Base-by-base conservation (phyloP, 2,329 filamentous ascomycete species). In the Claviceps pazoutovae region DNA sequence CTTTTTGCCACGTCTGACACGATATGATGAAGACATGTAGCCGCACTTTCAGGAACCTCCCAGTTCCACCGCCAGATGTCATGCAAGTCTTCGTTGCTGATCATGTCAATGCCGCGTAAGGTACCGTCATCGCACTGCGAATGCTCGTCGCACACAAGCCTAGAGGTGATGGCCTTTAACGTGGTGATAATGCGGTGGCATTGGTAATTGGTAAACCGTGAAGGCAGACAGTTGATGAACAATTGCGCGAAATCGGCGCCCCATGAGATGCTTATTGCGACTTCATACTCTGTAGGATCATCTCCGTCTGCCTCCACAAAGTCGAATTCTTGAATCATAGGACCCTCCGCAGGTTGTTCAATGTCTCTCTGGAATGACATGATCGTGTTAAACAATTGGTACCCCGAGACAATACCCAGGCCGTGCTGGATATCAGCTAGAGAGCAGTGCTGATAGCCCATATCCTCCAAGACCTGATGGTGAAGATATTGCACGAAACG, bases 401-500 rank as follows among this genome's bases (percentile, higher is more conserved):
- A 50, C 1, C 52, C 56, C 2, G 55, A 61, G 2, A 53, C 48
- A 1, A 60, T 53, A 13, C 57, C 55, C 4, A 66, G 48, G 14
- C 60, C 60, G 30, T 63, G 63, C 51, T 74, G 71, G 11, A 75
- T 71, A 47, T 69, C 68, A 5, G 71, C 71, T 19, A 74, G 62
- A 2, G 75, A 76, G 55, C 71, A 74, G 51, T 66, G 69, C 53
- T 78, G 75, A 55, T 77, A 68, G 0, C 68, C 63, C 54, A 78
- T 64, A 43, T 70, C 69, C 41, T 66, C 61, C 19, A 74, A 65
- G 17, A 73, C 72, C 51, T 75, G 68, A 13, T 63, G 61, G 43
- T 76, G 74, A 0, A 75, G 2, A 59, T 48, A 48, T 30, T 51
- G 44, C 8, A 46, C 53, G 9, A 77, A 61, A 1, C 65, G 51